phyloP scores from a whole-genome alignment of 805 yeast species.

The Grigorovia humatica region DNA sequence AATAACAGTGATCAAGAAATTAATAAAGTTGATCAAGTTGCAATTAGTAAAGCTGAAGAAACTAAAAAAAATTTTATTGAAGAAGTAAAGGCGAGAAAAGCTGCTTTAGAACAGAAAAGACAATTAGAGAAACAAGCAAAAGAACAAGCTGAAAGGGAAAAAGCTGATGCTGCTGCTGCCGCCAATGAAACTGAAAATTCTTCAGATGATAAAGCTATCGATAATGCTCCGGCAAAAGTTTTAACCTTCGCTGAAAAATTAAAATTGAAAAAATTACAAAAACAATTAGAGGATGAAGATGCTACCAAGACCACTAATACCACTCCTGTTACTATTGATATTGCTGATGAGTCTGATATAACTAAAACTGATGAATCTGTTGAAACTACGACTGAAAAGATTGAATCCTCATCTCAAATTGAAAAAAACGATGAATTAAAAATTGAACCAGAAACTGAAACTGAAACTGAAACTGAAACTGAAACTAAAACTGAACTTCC shows the following conservation, averaged over 20 bases:
- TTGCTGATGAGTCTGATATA: not conserved
- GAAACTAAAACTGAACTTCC: not conserved
- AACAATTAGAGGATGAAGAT: constrained; percentile 3
- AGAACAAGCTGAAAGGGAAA: constrained; percentile 4
- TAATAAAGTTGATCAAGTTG: not conserved
- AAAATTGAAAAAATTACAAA: constrained; percentile 15
- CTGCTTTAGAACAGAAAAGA: constrained; percentile 22
- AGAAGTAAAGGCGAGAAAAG: constrained; percentile 23
- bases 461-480: not conserved
- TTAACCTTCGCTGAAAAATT: constrained; percentile 20
- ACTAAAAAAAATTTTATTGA: constrained; percentile 22
- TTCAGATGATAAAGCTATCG: constrained; percentile 6
- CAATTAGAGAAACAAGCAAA: constrained; percentile 6
- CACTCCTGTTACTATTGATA: not conserved
- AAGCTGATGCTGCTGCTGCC: not conserved
- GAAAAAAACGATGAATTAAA: not conserved
- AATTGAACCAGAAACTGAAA: not conserved
- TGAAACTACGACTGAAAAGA: constrained; percentile 2
- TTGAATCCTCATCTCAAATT: not conserved
- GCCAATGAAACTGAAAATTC: not conserved
- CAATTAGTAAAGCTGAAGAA: constrained; percentile 13
- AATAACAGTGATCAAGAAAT: not conserved
- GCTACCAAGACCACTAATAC: constrained; percentile 1
- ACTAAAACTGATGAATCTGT: constrained; percentile 5
- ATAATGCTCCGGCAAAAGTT: constrained; percentile 4